Evolutionary conservation across 2,329 filamentous ascomycete genomes (phyloP).

Genomic region (Epichloe glyceriae): DNA sequence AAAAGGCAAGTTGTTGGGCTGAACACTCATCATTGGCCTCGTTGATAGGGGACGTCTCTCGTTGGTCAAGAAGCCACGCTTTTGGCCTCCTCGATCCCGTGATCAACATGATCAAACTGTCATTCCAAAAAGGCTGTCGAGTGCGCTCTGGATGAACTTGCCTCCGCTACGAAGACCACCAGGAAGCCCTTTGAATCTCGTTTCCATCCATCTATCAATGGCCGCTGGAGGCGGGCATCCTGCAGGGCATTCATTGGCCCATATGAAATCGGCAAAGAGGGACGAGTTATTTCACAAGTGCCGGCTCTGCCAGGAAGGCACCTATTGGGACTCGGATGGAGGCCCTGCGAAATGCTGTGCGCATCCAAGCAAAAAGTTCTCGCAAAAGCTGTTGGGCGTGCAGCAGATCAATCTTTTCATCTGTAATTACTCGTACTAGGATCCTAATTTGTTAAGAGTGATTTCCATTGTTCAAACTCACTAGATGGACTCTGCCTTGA

Average conservation of each 20-base stretch:
- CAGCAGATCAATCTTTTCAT: not conserved
- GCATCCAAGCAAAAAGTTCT: conserved; percentile 7
- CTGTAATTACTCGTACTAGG: not conserved
- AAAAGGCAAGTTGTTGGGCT: no score
- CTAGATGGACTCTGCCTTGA: no score
- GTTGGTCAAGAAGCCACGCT: no score
- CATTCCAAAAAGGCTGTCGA: conserved; percentile 5
- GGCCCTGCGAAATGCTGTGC: conserved; percentile 5
- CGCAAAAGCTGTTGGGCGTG: conserved; percentile 1
- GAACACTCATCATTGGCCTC: no score
- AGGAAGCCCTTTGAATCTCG: conserved; percentile 7
- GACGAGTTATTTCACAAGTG: not conserved
- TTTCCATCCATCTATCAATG: conserved; percentile 6
- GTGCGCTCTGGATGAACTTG: conserved; percentile 5
- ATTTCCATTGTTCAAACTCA: no score
- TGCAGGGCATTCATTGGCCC: conserved; percentile 2
- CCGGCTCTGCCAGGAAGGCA: not conserved
- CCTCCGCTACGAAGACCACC: conserved; percentile 7
- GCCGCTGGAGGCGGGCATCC: conserved; percentile 2
- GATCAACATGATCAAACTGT: conserved; percentile 8
- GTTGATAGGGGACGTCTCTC: no score
- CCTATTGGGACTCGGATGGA: not conserved
- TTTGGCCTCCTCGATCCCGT: no score
- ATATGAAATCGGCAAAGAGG: conserved; percentile 6
- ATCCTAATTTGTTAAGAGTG: no score